Conservation (phyloP, 768 basidiomycete species). For the Lactarius pseudohatsudake region DNA sequence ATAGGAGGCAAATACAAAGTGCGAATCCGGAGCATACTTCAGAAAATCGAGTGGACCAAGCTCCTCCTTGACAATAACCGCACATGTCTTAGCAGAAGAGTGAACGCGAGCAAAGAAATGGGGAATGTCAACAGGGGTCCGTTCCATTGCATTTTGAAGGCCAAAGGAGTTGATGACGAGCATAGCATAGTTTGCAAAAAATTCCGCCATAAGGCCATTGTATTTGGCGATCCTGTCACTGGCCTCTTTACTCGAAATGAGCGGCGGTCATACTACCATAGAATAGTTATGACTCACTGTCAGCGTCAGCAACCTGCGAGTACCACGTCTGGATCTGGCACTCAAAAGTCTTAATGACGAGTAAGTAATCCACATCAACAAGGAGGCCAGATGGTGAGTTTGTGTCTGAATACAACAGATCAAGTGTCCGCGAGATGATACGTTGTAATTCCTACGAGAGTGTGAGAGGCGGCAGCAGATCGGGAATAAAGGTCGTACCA, state of each 20-base stretch:
- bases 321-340: constrained; percentile 66
- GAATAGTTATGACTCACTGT: constrained; percentile 19
- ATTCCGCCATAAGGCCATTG: constrained; percentile 55
- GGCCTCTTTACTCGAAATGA: constrained; percentile 7
- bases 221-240: constrained; percentile 39
- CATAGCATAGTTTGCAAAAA: constrained; percentile 83
- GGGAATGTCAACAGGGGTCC: constrained; percentile 65
- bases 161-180: constrained; percentile 96
- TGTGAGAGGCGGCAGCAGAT: constrained; percentile 16
- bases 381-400: constrained; percentile 80
- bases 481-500: constrained; percentile 45
- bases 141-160: constrained; percentile 92
- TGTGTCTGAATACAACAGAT: constrained; percentile 85
- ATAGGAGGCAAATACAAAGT: constrained; percentile 91
- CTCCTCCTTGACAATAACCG: constrained; percentile 71
- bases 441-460: constrained; percentile 74
- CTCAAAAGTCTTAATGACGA: constrained; percentile 83
- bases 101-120: constrained; percentile 85
- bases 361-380: constrained; percentile 78
- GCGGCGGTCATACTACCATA: neutral
- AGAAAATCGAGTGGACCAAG: constrained; percentile 75
- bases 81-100: constrained; percentile 66
- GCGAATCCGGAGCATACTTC: constrained; percentile 85
- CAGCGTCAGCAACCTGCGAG: constrained; percentile 48
- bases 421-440: constrained; percentile 83